Conservation (phyloP, 1,284 basidiomycete species). For the Apiotrichum veenhuisii region DNA sequence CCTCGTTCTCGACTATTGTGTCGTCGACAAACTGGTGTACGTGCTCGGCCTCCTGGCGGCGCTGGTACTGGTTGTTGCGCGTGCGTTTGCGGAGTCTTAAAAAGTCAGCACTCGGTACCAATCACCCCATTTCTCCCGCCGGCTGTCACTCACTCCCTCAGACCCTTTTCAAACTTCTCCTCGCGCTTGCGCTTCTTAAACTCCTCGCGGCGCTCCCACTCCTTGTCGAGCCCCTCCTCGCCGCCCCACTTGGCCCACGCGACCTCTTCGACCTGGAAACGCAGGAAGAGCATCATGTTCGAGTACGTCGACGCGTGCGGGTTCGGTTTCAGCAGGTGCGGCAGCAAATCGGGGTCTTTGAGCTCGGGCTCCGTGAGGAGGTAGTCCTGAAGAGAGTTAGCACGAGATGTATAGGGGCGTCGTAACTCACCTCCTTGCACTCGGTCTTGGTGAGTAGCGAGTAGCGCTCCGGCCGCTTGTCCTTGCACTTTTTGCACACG, state of each 20-base stretch:
- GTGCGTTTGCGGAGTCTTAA: constrained; percentile 68
- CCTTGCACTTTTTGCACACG: constrained; percentile 87
- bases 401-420: neutral
- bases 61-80: constrained; percentile 83
- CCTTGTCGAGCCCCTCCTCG: constrained; percentile 80
- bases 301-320: constrained; percentile 95
- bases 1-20: constrained; percentile 56
- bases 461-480: constrained; percentile 84
- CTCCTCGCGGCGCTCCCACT: constrained; percentile 72
- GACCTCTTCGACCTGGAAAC: constrained; percentile 91
- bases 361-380: constrained; percentile 88
- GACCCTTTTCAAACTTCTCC: constrained; percentile 84
- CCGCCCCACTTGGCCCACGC: constrained; percentile 99
- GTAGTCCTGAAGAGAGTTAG: constrained; percentile 62
- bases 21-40: constrained; percentile 70
- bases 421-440: constrained; percentile 74
- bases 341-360: constrained; percentile 83
- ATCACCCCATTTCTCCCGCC: too few species aligned
- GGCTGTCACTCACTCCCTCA: constrained; percentile 63
- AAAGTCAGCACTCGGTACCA: neutral
- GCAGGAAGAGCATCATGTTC: constrained; percentile 99
- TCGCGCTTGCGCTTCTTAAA: constrained; percentile 89
- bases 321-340: constrained; percentile 92
- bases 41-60: constrained; percentile 79
- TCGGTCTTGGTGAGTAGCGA: constrained; percentile 97